phyloP scores from a whole-genome alignment of 2,329 filamentous ascomycete species.

The Anthostomella pinea region DNA sequence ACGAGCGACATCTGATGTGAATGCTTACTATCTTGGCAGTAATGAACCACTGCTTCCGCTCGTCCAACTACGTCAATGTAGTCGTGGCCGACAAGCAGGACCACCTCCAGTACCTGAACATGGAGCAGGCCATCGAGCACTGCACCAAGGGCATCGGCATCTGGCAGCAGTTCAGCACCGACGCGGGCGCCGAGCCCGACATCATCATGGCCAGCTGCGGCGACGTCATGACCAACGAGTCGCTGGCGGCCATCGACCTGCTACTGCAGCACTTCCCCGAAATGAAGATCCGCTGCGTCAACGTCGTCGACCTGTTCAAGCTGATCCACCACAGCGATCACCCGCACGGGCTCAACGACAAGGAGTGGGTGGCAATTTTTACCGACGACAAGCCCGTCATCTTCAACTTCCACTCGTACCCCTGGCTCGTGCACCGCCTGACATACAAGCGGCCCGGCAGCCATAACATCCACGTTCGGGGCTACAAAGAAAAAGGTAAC shows the following conservation, averaged over 20 bases:
- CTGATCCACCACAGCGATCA: constrained; percentile 68
- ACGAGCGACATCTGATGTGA: background rate
- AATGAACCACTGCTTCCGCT: constrained; percentile 73
- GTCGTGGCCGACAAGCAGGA: constrained; percentile 78
- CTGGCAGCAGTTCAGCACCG: constrained; percentile 74
- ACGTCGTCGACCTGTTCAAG: constrained; percentile 79
- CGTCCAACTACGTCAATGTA: constrained; percentile 77
- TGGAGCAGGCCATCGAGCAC: constrained; percentile 70
- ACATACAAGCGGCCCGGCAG: constrained; percentile 72
- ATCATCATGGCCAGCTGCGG: constrained; percentile 75
- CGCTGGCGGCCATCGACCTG: constrained; percentile 70
- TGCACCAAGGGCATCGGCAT: constrained; percentile 78
- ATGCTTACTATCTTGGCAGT: constrained; percentile 33
- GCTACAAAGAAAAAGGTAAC: too few species aligned
- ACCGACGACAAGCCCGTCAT: constrained; percentile 69
- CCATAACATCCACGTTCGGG: constrained; percentile 68
- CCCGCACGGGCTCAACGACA: constrained; percentile 67
- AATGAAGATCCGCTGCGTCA: constrained; percentile 75
- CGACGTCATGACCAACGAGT: constrained; percentile 71
- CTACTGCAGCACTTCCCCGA: constrained; percentile 68
- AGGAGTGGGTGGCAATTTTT: constrained; percentile 67
- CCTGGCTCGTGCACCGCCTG: constrained; percentile 74
- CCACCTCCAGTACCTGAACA: constrained; percentile 71
- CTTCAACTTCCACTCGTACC: constrained; percentile 84
- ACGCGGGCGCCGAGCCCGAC: constrained; percentile 66